Base-by-base conservation (phyloP, 23 red algal genomes). In the Gracilariopsis chorda region DNA sequence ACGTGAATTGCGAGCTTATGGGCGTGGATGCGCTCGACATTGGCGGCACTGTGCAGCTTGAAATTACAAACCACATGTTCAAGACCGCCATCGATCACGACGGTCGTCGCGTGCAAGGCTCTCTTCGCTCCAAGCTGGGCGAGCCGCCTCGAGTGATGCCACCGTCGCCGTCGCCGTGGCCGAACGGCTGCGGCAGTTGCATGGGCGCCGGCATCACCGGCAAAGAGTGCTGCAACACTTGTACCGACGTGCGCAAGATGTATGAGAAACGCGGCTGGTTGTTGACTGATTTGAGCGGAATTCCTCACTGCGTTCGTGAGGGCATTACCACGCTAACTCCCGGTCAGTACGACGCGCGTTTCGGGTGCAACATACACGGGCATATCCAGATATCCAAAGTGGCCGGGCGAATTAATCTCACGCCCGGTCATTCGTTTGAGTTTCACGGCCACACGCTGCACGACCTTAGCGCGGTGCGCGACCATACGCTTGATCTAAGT, bases 361-460 rank as follows among this genome's bases (percentile, higher is more conserved):
- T 88, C 14, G 96, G 96, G 7, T 98, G 96, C 51, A 89, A 87
- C 20, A 77, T 98, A 17, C 80, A 80, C 10, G 96, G 87, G 4
- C 30, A 86, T 37, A 82, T 98, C 30, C 73, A 95, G 45, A 85
- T 98, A 17, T 77, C 73, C 47, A 94, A 94, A 45, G 93, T 95
- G 32, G 93, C 92, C 16, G 96, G 96, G 48, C 94, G 88, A 39
- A 95, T 98, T 53, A 92, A 98, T 88, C 41, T 98, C 46, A 71
- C 93, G 23, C 96, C 96, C 7, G 96, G 96, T 19, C 88, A 98
- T 61, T 89, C 83, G 30, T 77, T 92, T 48, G 39, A 86, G 25
- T 90, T 65, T 45, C 83, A 69, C 33, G 96, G 96, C 37, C 89
- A 84, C 24, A 88, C 90, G 20, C 41, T 98, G n/a, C 96, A 95